phyloP scores from a whole-genome alignment of 1,284 basidiomycete species.

The Apiotrichum sp. region DNA sequence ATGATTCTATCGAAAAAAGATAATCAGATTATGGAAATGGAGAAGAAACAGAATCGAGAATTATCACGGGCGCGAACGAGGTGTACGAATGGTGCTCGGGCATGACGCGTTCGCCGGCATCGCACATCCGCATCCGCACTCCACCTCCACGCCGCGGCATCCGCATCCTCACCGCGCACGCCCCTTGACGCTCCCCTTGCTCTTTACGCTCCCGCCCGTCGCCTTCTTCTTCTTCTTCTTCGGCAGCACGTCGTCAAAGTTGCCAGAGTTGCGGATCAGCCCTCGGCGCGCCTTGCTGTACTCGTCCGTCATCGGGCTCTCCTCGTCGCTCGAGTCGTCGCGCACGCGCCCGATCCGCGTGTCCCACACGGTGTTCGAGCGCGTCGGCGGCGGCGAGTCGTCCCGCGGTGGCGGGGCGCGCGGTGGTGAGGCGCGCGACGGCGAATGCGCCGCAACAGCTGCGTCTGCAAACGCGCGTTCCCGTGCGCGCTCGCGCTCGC shows the following conservation, averaged over 20 bases:
- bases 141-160: too few species aligned
- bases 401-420: background rate
- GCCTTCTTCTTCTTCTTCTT: conserved; percentile 4
- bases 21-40: too few species aligned
- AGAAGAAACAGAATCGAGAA: too few species aligned
- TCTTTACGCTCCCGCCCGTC: conserved; percentile 5
- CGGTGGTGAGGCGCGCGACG: background rate
- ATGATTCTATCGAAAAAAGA: too few species aligned
- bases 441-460: conserved; percentile 1
- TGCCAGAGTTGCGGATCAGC: conserved; percentile 7
- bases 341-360: conserved; percentile 39
- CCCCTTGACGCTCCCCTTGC: conserved; percentile 8
- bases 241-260: background rate
- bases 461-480: conserved; percentile 5
- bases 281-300: conserved; percentile 30
- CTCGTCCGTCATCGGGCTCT: conserved; percentile 25
- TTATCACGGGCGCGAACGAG: too few species aligned
- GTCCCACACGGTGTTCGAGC: conserved; percentile 24
- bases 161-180: background rate
- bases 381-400: conserved; percentile 5
- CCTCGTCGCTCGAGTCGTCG: conserved; percentile 42
- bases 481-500: conserved; percentile 2
- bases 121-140: too few species aligned
- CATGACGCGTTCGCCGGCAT: too few species aligned
- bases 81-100: too few species aligned